phyloP scores from a whole-genome alignment of 2,329 filamentous ascomycete genomes.

The Colletotrichum musicola region DNA sequence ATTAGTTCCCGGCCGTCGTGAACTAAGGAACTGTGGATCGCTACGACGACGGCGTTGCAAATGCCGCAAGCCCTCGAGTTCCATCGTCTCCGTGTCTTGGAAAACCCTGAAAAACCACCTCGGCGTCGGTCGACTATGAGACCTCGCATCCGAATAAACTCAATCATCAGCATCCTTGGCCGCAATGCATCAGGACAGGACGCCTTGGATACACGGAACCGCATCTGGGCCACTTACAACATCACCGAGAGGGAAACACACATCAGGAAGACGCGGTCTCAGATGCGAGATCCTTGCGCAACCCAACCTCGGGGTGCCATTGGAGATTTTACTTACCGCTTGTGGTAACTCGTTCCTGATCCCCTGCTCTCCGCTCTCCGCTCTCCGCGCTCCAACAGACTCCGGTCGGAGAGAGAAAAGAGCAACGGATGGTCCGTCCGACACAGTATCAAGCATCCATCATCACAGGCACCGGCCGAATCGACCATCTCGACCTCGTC shows the following conservation, averaged over 20 bases:
- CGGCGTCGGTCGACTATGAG: slow-evolving; percentile 5
- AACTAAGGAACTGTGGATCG: neutral
- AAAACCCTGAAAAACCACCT: neutral
- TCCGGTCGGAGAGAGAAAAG: no score
- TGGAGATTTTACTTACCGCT: slow-evolving; percentile 6
- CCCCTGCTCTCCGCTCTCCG: neutral
- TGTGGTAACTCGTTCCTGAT: neutral
- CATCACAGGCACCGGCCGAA: no score
- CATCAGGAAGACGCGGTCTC: slow-evolving; percentile 16
- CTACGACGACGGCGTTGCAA: neutral
- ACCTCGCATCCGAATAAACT: slow-evolving; percentile 24
- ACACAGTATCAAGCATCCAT: no score
- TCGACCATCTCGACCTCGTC: no score
- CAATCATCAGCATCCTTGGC: neutral
- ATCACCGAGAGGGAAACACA: slow-evolving; percentile 1
- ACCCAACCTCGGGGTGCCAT: slow-evolving; percentile 1
- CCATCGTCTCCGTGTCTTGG: neutral
- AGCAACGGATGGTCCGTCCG: no score
- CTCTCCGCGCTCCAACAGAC: neutral
- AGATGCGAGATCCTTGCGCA: slow-evolving; percentile 29
- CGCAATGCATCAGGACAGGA: neutral
- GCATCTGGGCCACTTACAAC: slow-evolving; percentile 18
- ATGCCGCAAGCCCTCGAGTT: neutral
- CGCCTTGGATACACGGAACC: slow-evolving; percentile 1
- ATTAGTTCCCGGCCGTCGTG: slow-evolving; percentile 3